Percentiles rank a stretch among this genome's conserved stretches.
These are phyloP conservation scores for Picochlorum sp. DNA, from an alignment of 139 green algal genomes.

Conservation along the genomic window DNA sequence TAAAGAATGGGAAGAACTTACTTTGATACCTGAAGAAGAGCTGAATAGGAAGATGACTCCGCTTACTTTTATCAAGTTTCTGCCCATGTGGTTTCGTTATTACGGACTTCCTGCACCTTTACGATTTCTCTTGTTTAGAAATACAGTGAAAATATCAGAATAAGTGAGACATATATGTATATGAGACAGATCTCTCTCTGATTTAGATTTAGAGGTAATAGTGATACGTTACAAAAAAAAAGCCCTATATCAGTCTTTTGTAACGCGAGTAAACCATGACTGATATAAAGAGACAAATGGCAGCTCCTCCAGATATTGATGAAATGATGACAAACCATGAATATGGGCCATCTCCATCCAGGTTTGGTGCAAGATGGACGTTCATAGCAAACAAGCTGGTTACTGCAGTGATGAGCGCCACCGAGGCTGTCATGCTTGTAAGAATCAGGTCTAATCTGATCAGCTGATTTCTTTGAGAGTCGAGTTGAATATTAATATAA, in stretches of 20 bases:
- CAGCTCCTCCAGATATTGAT: not conserved
- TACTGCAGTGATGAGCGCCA: constrained; percentile 61
- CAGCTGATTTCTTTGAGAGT: constrained; percentile 77
- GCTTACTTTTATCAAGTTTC: constrained; percentile 2
- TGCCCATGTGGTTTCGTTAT: constrained; percentile 8
- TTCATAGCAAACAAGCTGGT: constrained; percentile 93
- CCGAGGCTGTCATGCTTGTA: constrained; percentile 59
- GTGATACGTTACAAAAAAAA: not conserved
- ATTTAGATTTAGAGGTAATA: too few relatives aligned
- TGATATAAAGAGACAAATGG: constrained; percentile 7
- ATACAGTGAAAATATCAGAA: too few relatives aligned
- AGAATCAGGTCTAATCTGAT: constrained; percentile 75
- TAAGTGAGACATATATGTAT: not conserved
- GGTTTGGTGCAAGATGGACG: constrained; percentile 27
- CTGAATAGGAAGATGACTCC: not conserved
- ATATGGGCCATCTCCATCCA: constrained; percentile 8
- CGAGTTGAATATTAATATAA: constrained; percentile 88
- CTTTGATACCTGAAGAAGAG: constrained; percentile 1
- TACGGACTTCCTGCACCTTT: constrained; percentile 15
- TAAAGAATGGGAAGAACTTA: constrained; percentile 13
- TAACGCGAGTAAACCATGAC: constrained; percentile 21
- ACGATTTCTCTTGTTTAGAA: constrained; percentile 11
- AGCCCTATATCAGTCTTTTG: constrained; percentile 9
- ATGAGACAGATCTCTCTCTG: not conserved
- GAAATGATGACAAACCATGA: constrained; percentile 15